A percentile compares a stretch with the other conserved stretches of the same genome.
Conservation (phyloP, 495 filamentous ascomycete species). For the Terfezia claveryi region DNA sequence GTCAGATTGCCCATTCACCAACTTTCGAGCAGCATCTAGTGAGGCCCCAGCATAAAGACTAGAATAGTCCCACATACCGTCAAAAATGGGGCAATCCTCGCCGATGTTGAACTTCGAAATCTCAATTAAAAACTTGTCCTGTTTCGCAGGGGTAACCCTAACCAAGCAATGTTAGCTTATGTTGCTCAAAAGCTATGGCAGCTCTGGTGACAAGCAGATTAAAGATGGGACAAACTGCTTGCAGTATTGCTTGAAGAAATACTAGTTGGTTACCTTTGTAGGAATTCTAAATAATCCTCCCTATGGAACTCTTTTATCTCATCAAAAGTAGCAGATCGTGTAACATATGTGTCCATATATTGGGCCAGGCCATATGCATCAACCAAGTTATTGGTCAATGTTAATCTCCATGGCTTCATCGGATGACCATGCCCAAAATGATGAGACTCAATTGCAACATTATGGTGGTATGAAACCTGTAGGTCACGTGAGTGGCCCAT, state of each 20-base stretch:
- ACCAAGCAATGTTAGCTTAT: not conserved
- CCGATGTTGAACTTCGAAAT: slow-evolving; percentile 93
- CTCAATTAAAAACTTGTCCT: slow-evolving; percentile 74
- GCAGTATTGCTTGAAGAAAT: slow-evolving; percentile 22
- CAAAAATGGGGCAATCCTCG: slow-evolving; percentile 94
- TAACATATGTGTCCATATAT: slow-evolving; percentile 79
- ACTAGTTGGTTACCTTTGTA: slow-evolving; percentile 30
- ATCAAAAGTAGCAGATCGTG: slow-evolving; percentile 61
- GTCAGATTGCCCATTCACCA: slow-evolving; percentile 88
- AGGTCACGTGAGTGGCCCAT: not conserved
- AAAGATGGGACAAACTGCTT: too few species aligned
- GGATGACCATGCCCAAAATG: slow-evolving; percentile 90
- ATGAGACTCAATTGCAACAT: slow-evolving; percentile 82
- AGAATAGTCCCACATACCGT: slow-evolving; percentile 94
- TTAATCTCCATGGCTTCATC: slow-evolving; percentile 97
- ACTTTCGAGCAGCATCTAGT: slow-evolving; percentile 84
- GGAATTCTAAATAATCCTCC: slow-evolving; percentile 72
- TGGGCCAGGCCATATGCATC: slow-evolving; percentile 85
- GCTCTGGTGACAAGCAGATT: too few species aligned
- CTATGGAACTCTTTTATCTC: slow-evolving; percentile 77
- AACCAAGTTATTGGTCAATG: slow-evolving; percentile 81
- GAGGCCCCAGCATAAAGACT: slow-evolving; percentile 91
- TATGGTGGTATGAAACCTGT: slow-evolving; percentile 83
- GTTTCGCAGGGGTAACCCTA: slow-evolving; percentile 85
- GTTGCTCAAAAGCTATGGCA: too few species aligned